Evolutionary conservation across 148 eudicot species (phyloP), one percentile per base, ranked within the genome.

Genomic region (Linanthus parryae): DNA sequence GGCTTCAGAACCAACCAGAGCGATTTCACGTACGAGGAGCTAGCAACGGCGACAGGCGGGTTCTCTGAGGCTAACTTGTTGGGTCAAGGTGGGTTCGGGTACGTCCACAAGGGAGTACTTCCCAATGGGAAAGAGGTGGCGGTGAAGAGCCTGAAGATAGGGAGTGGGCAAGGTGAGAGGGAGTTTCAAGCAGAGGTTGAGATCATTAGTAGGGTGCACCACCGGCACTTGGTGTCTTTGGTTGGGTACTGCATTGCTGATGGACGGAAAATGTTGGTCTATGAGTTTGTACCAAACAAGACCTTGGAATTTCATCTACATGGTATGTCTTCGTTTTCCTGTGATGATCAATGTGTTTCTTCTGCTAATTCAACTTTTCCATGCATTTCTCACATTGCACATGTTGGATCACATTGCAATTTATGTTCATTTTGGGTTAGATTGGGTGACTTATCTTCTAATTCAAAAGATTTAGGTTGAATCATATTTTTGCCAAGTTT

Each of bases 21-120:
- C 61, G 63, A 44, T 18, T 84, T 88, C 59, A 47, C 73, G 1
- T 74, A 84, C 14, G 94, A 79, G 0, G 84, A 79, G 30, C 47
- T 88, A 34, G 85, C 85, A 2, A 30, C 71, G 0, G 96, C 96
- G 2, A 88, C 96, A 0, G 54, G 57, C 11, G 85, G 85, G 25
- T 88, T 88, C 21, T 68, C 84, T 35, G 60, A 69, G 15, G 61
- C 77, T 10, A 79, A 73, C 40, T 34, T 88, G 67, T 39, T 88
- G 30, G 96, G 96, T 3, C 96, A 88, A 53, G 96, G 96, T 1
- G 96, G 96, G 24, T 88, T 88, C 35, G 96, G 96, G 31, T 74
- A 28, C 15, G 66, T 49, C 18, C 82, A 88, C 46, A 88, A 81
- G 54, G 96, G 96, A 14, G 48, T 74, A 23, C 41, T 88, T 56